phyloP scores from a whole-genome alignment of 768 basidiomycete species.

The Dacryopinax primogenitus region DNA sequence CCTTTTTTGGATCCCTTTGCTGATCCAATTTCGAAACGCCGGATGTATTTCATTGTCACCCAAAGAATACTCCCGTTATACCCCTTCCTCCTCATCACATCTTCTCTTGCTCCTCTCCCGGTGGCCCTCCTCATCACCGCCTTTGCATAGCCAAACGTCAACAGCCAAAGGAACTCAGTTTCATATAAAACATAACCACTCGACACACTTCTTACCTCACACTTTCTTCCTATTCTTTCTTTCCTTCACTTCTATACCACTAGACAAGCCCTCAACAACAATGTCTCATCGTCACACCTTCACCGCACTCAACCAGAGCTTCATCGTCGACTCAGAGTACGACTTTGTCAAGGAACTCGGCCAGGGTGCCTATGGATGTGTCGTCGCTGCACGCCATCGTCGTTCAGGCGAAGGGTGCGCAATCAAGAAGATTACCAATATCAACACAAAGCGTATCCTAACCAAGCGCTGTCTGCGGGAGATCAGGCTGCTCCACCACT shows the following conservation, averaged over 20 bases:
- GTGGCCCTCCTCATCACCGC: background rate
- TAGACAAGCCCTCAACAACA: background rate
- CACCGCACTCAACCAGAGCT: conserved; percentile 71
- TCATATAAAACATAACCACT: too few relatives aligned
- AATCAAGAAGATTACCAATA: conserved; percentile 93
- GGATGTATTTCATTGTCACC: background rate
- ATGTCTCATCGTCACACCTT: conserved; percentile 38
- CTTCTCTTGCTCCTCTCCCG: background rate
- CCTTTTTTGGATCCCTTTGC: too few relatives aligned
- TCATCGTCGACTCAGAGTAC: conserved; percentile 79
- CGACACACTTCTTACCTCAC: too few relatives aligned
- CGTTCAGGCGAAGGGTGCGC: conserved; percentile 78
- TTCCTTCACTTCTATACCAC: background rate
- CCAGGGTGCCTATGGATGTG: conserved; percentile 89
- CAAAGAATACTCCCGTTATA: background rate
- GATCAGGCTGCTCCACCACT: conserved; percentile 92
- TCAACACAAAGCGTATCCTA: conserved; percentile 88
- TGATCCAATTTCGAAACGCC: conserved; percentile 6
- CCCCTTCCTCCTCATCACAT: background rate
- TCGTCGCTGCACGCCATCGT: conserved; percentile 73
- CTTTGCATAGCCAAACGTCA: too few relatives aligned
- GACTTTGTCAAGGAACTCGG: conserved; percentile 95
- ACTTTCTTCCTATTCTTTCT: background rate
- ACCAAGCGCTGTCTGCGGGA: conserved; percentile 94
- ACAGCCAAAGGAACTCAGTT: too few relatives aligned